These are phyloP conservation scores for Achaetomiella virescens DNA, from an alignment of 495 filamentous ascomycete genomes.

Conservation along the genomic window DNA sequence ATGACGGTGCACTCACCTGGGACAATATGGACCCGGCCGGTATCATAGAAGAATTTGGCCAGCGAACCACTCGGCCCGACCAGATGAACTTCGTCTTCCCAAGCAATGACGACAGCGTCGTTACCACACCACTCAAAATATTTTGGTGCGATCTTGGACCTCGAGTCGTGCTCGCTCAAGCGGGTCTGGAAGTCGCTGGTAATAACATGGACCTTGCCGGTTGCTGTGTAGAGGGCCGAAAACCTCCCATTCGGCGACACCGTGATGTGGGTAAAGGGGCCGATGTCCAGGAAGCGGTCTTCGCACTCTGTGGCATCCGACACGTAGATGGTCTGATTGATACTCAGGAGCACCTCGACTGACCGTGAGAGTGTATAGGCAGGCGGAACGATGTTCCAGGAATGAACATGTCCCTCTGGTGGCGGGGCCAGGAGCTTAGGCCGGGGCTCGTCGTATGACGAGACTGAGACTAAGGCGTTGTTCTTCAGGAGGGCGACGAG, in stretches of 20 bases:
- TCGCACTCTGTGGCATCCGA: constrained; percentile 85
- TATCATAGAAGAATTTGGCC: constrained; percentile 81
- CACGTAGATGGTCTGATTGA: constrained; percentile 76
- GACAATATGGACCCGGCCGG: constrained; percentile 75
- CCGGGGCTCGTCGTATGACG: constrained; percentile 83
- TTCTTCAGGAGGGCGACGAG: constrained; percentile 91
- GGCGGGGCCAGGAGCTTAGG: constrained; percentile 75
- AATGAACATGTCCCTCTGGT: constrained; percentile 71
- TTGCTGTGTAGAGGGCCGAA: constrained; percentile 75
- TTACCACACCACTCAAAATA: constrained; percentile 95
- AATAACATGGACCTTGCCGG: constrained; percentile 87
- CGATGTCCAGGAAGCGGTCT: constrained; percentile 82
- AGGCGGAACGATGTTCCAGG: constrained; percentile 86
- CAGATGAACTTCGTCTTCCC: constrained; percentile 98
- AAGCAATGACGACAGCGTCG: constrained; percentile 86
- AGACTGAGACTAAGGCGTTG: constrained; percentile 79
- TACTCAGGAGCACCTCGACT: constrained; percentile 86
- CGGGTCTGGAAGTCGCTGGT: constrained; percentile 89
- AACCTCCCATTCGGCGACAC: constrained; percentile 89
- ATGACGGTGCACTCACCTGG: constrained; percentile 51
- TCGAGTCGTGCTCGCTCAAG: constrained; percentile 85
- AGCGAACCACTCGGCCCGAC: constrained; percentile 77
- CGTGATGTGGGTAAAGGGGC: constrained; percentile 83
- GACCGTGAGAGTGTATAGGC: constrained; percentile 87
- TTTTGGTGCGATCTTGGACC: constrained; percentile 75